phyloP scores from a whole-genome alignment of 805 yeast genomes.

The Barnettozyma californica region DNA sequence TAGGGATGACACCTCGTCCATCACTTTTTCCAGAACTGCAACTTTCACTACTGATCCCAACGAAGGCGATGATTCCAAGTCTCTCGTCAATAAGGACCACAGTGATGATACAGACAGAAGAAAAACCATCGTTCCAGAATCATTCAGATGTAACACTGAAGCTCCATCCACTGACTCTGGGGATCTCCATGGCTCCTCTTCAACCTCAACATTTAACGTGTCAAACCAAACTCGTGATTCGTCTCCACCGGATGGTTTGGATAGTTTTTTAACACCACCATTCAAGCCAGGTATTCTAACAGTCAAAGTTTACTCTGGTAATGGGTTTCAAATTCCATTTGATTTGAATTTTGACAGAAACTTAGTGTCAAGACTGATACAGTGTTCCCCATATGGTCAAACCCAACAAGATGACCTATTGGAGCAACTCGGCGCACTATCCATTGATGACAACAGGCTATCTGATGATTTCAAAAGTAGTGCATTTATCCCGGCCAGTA shows the following conservation, averaged over 20 bases:
- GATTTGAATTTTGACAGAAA: constrained; percentile 60
- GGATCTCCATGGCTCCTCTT: neutral
- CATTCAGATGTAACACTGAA: neutral
- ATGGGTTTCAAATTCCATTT: constrained; percentile 64
- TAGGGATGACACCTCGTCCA: constrained; percentile 8
- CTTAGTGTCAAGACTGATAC: constrained; percentile 59
- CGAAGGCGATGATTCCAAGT: neutral
- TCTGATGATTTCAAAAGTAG: neutral
- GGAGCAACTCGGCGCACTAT: constrained; percentile 16
- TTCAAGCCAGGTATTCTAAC: constrained; percentile 68
- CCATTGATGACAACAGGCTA: constrained; percentile 25
- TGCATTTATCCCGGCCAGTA: constrained; percentile 45
- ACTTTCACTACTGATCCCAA: neutral
- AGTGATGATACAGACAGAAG: constrained; percentile 7
- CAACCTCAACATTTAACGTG: neutral
- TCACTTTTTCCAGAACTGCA: constrained; percentile 6
- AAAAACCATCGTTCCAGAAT: constrained; percentile 8
- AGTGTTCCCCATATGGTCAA: constrained; percentile 37
- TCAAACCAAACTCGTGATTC: neutral
- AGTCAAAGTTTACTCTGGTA: constrained; percentile 69
- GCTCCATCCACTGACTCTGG: neutral
- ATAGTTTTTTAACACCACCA: constrained; percentile 1
- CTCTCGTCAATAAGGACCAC: neutral
- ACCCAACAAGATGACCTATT: constrained; percentile 17
- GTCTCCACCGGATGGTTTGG: neutral